Base-by-base conservation (phyloP, 2,329 filamentous ascomycete genomes). In the Fusarium coicis region DNA sequence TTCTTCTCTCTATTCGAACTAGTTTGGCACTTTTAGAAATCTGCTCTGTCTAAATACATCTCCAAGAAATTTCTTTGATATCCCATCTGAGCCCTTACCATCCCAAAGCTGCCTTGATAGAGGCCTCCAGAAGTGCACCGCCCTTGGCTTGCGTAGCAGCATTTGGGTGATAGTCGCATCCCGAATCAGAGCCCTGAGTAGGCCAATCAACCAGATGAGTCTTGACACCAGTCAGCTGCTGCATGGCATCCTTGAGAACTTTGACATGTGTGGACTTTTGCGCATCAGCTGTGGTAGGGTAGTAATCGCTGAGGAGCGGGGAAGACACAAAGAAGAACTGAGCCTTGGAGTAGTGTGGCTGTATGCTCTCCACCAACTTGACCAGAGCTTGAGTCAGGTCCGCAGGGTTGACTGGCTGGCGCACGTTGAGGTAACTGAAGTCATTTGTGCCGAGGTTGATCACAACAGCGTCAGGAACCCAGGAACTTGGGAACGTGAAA, bases 361-460 rank as follows among this genome's bases (percentile, higher is more conserved):
- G 77, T 28, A 85, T 78, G 15, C 75, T 65, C 39, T 26, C 56
- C 5, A 74, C 67, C 26, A 74, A n/a, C 21, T 37, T 42, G 4
- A 74, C 71, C 12, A 82, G 67, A 5, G 78, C 82, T 4, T 71
- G 68, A 11, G 77, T 77, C 42, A 80, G 78, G 2, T 74, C 63
- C 10, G 69, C 56, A 4, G 77, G 71, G 58, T 82, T 60, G 32
- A 82, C 72, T n/a, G 76, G 75, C 12, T 77, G 70, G 4, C 80
- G 77, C 12, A 75, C 74, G 34, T 69, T 72, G 16, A 80, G 72
- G 71, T 84, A 84, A 46, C 78, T 77, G 66, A 84, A 85, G 73
- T 85, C 83, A 64, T 85, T 85, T 47, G 83, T 85, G 37, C 83
- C 83, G 1, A 85, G 80, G 65, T 84, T 84, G 69, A 85, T 82